Conservation (phyloP, 2,329 filamentous ascomycete genomes). For the Penicillium sp. region DNA sequence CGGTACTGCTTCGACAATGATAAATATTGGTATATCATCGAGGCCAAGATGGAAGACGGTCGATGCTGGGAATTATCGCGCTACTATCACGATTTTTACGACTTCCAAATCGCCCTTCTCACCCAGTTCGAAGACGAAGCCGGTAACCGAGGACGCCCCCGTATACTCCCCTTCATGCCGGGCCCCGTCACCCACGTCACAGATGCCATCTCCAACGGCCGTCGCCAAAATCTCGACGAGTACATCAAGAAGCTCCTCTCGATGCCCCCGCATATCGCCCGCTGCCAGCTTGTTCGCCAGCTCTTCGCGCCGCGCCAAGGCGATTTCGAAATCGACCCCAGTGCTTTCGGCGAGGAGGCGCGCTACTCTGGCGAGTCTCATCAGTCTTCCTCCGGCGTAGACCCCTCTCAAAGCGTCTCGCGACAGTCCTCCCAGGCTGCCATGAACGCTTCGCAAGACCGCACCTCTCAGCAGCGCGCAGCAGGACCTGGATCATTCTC, state of each 20-base stretch:
- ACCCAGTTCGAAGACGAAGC: constrained; percentile 91
- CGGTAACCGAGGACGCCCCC: constrained; percentile 79
- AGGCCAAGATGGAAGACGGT: constrained; percentile 86
- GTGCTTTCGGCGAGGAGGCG: constrained; percentile 68
- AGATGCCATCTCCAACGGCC: constrained; percentile 93
- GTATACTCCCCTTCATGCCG: constrained; percentile 94
- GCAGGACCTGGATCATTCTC: constrained; percentile 37
- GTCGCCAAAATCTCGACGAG: constrained; percentile 88
- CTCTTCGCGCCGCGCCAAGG: constrained; percentile 89
- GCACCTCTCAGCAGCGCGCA: constrained; percentile 45
- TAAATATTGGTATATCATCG: constrained; percentile 98
- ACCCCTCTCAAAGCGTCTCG: constrained; percentile 63
- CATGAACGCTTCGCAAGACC: constrained; percentile 55
- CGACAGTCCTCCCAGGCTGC: constrained; percentile 69
- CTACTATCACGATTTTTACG: constrained; percentile 98
- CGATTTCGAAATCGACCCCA: constrained; percentile 89
- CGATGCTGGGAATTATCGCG: constrained; percentile 90
- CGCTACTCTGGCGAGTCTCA: constrained; percentile 73
- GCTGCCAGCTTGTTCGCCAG: constrained; percentile 81
- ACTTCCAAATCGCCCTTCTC: constrained; percentile 94
- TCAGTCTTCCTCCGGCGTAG: constrained; percentile 69
- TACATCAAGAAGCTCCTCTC: constrained; percentile 91
- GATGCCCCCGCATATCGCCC: constrained; percentile 82
- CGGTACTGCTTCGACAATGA: constrained; percentile 95
- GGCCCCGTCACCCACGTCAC: constrained; percentile 97